Conservation (phyloP, 177 flowering plant species). For the Tripterygium wilfordii region DNA sequence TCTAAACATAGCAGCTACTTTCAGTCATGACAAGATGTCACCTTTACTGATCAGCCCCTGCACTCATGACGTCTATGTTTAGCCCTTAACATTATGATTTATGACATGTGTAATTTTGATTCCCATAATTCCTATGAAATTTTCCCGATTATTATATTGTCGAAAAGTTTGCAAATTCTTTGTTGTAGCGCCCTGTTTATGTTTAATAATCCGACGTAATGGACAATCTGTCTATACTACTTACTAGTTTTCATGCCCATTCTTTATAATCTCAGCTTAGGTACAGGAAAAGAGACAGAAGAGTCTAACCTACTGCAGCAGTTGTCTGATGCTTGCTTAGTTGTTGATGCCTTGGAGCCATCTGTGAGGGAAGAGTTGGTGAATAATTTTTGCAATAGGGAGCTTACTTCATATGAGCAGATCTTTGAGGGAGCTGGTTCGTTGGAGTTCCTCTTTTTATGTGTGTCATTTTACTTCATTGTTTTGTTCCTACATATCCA, state of each 20-base stretch:
- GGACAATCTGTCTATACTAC: neutral
- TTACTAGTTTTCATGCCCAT: conserved; percentile 4
- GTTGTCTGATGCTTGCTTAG: conserved; percentile 94
- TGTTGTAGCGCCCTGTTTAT: too few relatives aligned
- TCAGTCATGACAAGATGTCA: too few relatives aligned
- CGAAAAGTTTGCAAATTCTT: too few relatives aligned
- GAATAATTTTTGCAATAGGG: conserved; percentile 84
- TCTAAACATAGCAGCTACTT: too few relatives aligned
- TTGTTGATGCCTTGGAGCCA: conserved; percentile 97
- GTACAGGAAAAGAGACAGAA: conserved; percentile 94
- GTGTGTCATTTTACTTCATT: neutral
- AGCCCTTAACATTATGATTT: too few relatives aligned
- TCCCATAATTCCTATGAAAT: too few relatives aligned
- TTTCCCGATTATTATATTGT: too few relatives aligned
- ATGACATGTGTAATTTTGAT: too few relatives aligned
- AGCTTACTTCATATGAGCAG: conserved; percentile 92
- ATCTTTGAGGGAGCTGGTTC: conserved; percentile 99
- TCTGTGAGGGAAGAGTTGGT: conserved; percentile 97
- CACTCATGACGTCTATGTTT: too few relatives aligned
- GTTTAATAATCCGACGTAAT: too few relatives aligned
- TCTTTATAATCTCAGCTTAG: conserved; percentile 54
- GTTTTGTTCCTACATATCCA: neutral
- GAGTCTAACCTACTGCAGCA: conserved; percentile 85
- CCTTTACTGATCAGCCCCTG: too few relatives aligned
- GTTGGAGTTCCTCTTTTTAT: conserved; percentile 9